Evolutionary conservation across 2,329 filamentous ascomycete species (phyloP).

Genomic region (Madurella mycetomatis): DNA sequence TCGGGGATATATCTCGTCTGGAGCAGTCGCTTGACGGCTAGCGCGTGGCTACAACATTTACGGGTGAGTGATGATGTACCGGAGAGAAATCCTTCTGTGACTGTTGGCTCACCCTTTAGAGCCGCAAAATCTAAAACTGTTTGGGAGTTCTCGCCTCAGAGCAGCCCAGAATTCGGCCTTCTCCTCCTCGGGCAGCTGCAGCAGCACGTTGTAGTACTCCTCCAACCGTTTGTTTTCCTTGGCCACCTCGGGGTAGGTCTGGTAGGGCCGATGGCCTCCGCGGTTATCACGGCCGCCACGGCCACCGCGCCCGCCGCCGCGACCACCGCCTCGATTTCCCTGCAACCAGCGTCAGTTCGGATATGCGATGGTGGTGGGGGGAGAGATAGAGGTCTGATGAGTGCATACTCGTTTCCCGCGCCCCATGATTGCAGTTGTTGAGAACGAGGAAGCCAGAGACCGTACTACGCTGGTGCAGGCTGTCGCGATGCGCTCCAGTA

Average conservation of each 20-base stretch:
- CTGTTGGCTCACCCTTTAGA: constrained; percentile 68
- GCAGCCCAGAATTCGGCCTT: constrained; percentile 77
- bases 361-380: background rate
- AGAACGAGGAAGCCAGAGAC: constrained; percentile 11
- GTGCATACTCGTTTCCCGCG: constrained; percentile 22
- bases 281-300: constrained; percentile 34
- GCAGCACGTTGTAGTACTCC: constrained; percentile 75
- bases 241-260: constrained; percentile 55
- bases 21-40: constrained; percentile 83
- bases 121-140: constrained; percentile 96
- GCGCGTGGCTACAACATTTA: constrained; percentile 64
- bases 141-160: constrained; percentile 80
- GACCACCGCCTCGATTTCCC: constrained; percentile 27
- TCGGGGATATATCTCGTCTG: constrained; percentile 86
- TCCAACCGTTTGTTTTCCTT: constrained; percentile 84
- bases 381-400: background rate
- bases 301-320: constrained; percentile 26
- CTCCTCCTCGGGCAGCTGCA: constrained; percentile 74
- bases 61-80: background rate
- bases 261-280: constrained; percentile 38
- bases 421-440: constrained; percentile 20
- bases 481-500: constrained; percentile 23
- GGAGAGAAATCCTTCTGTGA: background rate
- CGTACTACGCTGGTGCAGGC: background rate
- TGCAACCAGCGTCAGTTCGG: constrained; percentile 10